phyloP scores from a whole-genome alignment of 164 flowering plant genomes.

The Hamamelis virginiana region DNA sequence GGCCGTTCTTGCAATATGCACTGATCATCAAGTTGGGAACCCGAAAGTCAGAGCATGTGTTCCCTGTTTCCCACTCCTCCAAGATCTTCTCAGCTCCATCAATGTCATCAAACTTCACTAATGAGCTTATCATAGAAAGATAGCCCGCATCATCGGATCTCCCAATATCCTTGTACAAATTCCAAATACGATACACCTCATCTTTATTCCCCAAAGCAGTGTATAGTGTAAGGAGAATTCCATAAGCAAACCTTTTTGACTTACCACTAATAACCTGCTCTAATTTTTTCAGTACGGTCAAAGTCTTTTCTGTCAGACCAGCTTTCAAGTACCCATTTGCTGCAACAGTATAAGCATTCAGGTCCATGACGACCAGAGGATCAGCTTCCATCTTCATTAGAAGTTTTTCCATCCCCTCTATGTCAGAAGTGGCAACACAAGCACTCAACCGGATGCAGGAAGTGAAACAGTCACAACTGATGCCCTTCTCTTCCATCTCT shows the following conservation, averaged over 20 bases:
- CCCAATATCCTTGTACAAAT: constrained; percentile 11
- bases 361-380: constrained; percentile 18
- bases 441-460: constrained; percentile 25
- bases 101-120: constrained; percentile 38
- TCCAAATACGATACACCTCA: constrained; percentile 43
- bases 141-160: constrained; percentile 21
- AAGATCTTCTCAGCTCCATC: constrained; percentile 38
- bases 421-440: constrained; percentile 23
- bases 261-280: constrained; percentile 19
- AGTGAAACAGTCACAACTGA: constrained; percentile 18
- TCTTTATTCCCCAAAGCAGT: constrained; percentile 27
- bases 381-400: constrained; percentile 31
- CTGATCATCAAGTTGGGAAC: constrained; percentile 27
- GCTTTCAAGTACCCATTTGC: constrained; percentile 37
- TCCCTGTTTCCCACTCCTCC: constrained; percentile 32
- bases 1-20: constrained; percentile 35
- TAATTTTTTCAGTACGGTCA: constrained; percentile 24
- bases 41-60: constrained; percentile 19
- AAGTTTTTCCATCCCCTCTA: constrained; percentile 39
- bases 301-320: constrained; percentile 27
- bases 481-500: constrained; percentile 34
- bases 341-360: constrained; percentile 25
- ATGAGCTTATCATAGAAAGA: constrained; percentile 27
- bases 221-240: constrained; percentile 28
- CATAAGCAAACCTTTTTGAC: constrained; percentile 13